Evolutionary conservation across 2,329 filamentous ascomycete genomes (phyloP).

Genomic region (Apiospora rasikravindrae): DNA sequence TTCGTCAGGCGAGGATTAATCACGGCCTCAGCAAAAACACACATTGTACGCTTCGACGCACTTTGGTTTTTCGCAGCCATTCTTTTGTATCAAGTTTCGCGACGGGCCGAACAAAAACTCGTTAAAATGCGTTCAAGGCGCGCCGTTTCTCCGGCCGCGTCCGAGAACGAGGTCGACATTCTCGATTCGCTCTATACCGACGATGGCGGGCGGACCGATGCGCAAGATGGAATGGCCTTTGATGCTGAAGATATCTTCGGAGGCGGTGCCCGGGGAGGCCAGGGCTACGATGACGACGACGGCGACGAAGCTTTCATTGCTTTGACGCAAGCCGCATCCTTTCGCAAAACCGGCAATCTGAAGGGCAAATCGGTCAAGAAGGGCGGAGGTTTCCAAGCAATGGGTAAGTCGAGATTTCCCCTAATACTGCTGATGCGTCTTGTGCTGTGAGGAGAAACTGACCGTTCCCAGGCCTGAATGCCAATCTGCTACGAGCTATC

Average conservation of each 20-base stretch:
- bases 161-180: conserved; percentile 93
- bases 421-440: conserved; percentile 17
- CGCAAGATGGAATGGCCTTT: conserved; percentile 52
- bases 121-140: conserved; percentile 68
- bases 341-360: conserved; percentile 81
- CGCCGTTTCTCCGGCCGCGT: conserved; percentile 79
- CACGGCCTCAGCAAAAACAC: background rate
- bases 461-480: conserved; percentile 67
- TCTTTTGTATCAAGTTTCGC: no score
- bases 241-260: conserved; percentile 68
- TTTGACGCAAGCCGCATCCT: conserved; percentile 82
- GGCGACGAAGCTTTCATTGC: conserved; percentile 92
- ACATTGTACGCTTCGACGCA: background rate
- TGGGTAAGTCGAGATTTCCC: conserved; percentile 61
- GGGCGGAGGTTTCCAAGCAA: conserved; percentile 93
- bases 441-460: conserved; percentile 18
- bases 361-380: conserved; percentile 91
- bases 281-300: conserved; percentile 59
- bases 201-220: conserved; percentile 54
- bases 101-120: background rate
- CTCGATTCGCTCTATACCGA: conserved; percentile 75
- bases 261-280: conserved; percentile 46
- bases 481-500: conserved; percentile 86
- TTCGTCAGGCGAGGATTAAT: background rate
- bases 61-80: background rate